Evolutionary conservation across 495 filamentous ascomycete species (phyloP), one percentile per base, ranked within the genome.

Genomic region (Penicillium goetzii): DNA sequence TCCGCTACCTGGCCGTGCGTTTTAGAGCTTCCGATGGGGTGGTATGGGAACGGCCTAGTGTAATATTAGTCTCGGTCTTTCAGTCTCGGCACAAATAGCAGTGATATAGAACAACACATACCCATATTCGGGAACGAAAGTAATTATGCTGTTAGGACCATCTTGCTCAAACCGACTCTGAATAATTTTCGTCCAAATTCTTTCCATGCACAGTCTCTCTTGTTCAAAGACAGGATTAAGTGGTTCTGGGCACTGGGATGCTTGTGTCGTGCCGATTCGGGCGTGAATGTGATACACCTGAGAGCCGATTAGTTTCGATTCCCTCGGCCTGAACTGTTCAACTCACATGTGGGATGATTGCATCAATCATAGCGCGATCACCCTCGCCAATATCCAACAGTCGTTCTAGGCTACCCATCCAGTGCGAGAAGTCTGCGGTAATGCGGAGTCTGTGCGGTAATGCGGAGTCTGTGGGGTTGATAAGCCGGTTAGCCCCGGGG

Each of bases 41-140:
- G 73, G 19, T 76, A 76, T 0, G 73, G 73, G 57, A 69, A 76
- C 19, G 73, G 73, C 21, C 73, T 76, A 55, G 4, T 21, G 10
- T 6, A 52, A 6, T 14, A 6, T 28, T 49, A n/a, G 45, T 41
- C 6, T n/a, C n/a, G n/a, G n/a, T n/a, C n/a, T n/a, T n/a, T 33
- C 38, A 61, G 36, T 40, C 36, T 19, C 23, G 3, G 4, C 7
- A 1, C 7, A 11, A 17, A 23, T 32, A 12, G 1, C 14, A 17
- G 15, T n/a, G 15, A 40, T 4, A 33, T 2, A 17, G 59, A 2
- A 38, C n/a, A 60, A 17, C 6, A 62, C 59, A 43, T 32, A 74
- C 70, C 72, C 72, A 52, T 75, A 75, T 64, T 75, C 72, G 14
- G 72, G 72, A 8, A 75, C 72, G 36, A 68, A 73, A 4, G 64